Evolutionary conservation across 148 eudicot species (phyloP), one percentile per base, ranked within the genome.

Genomic region (Nyssa sinensis): DNA sequence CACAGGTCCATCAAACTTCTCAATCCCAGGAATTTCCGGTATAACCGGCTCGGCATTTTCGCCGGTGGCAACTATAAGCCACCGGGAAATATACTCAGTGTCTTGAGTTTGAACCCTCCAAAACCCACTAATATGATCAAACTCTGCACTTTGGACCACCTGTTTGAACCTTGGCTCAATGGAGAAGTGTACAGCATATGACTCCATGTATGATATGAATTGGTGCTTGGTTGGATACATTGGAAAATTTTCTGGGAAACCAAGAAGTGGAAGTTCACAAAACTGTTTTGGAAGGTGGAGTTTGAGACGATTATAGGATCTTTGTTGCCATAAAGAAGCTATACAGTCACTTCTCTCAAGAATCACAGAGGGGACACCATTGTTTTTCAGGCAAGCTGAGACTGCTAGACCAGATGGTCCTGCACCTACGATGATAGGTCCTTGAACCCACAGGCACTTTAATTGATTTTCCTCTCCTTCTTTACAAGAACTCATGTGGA

Each of bases 371-470:
- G 91, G 79, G 33, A 90, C 79, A 23, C 87, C 87, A 11, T 81
- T 78, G 74, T 81, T 47, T 80, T 80, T 77, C 0, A 92, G 78
- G 57, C 97, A 90, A 19, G 97, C 97, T 23, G 90, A 72, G 7
- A 81, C 80, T 34, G 97, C 97, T 55, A 92, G 79, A 2, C 97
- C 97, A 23, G 97, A 92, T 5, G 97, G 97, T 0, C 97, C 97
- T 53, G 97, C 97, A 1, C 97, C 97, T 8, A 92, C 78, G 21
- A 92, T 88, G 65, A 92, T 88, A 4, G 97, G 89, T 0, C 90
- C 94, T 2, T 87, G 70, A 4, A 81, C 66, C 35, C 64, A 34
- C 7, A 64, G 28, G 44, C 71, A 66, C 23, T 82, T 86, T 5
- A 49, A 23, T 68, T 39, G 62, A 31, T 21, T 53, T 49, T 28